Conservation (phyloP, 2,329 filamentous ascomycete species). For the Beauveria brongniartii region DNA sequence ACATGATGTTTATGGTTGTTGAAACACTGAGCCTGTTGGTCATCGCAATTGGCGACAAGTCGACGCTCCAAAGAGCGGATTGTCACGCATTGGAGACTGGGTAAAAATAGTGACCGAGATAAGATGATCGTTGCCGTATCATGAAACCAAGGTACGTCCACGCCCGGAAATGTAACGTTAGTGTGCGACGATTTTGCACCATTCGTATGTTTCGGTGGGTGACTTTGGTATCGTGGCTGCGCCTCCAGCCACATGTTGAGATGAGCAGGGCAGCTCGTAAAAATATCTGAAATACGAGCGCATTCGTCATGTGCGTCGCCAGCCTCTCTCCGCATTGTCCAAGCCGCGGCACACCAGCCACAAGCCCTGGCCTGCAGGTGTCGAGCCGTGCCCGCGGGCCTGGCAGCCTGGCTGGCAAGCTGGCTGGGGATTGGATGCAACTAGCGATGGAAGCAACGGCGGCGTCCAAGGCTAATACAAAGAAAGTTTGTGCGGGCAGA, state of each 20-base stretch:
- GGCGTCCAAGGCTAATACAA: not conserved
- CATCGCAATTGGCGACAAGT: no score
- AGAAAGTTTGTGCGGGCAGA: no score
- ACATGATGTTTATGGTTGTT: no score
- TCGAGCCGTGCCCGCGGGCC: not conserved
- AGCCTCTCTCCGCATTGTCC: not conserved
- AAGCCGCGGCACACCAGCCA: conserved; percentile 2
- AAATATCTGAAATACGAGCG: not conserved
- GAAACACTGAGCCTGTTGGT: no score
- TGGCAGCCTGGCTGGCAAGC: not conserved
- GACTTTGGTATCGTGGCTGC: no score
- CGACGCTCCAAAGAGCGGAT: no score
- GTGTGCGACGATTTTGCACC: not conserved
- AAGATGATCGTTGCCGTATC: no score
- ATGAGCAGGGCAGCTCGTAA: conserved; percentile 16
- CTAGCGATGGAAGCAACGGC: not conserved
- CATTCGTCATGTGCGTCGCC: conserved; percentile 1
- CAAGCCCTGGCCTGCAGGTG: not conserved
- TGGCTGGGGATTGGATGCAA: not conserved
- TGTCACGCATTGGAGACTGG: no score
- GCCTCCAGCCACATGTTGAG: not conserved
- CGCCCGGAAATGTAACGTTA: no score
- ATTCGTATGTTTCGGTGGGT: no score
- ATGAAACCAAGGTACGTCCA: no score
- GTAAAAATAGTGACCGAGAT: no score